Conservation (phyloP, 225 moss, liverwort and hornwort genomes). For the Pleurozium schreberi region DNA sequence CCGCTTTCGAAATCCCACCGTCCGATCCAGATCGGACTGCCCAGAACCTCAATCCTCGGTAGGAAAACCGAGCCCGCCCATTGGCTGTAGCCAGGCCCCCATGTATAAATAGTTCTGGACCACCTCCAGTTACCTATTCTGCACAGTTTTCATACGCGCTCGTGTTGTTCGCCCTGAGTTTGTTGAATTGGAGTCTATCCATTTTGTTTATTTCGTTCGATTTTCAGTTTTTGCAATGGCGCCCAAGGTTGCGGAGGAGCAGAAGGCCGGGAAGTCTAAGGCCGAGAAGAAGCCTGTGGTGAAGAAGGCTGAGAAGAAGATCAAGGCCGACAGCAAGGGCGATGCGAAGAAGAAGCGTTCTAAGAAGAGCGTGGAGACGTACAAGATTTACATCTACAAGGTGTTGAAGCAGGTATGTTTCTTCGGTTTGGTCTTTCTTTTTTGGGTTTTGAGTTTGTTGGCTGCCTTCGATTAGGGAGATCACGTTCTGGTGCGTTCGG, state of each 20-base stretch:
- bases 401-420: slow-evolving; percentile 8
- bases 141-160: accelerated
- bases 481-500: accelerated
- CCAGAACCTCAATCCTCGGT: background rate
- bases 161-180: accelerated
- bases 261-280: slow-evolving; percentile 18
- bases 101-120: background rate
- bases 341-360: slow-evolving; percentile 9
- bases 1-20: background rate
- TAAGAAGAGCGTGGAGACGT: slow-evolving; percentile 8
- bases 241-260: background rate
- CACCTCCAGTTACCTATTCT: accelerated
- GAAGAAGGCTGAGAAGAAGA: slow-evolving; percentile 23
- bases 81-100: background rate
- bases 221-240: background rate
- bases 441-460: background rate
- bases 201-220: background rate
- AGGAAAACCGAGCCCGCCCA: background rate
- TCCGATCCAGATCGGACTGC: background rate
- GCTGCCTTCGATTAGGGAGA: no score
- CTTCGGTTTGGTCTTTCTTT: accelerated
- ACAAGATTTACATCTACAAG: slow-evolving; percentile 16
- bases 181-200: no score
- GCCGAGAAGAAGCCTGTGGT: slow-evolving; percentile 22
- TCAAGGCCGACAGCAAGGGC: slow-evolving; percentile 7